Base-by-base conservation (phyloP, 208 protist genomes). In the Leishmania major region DNA sequence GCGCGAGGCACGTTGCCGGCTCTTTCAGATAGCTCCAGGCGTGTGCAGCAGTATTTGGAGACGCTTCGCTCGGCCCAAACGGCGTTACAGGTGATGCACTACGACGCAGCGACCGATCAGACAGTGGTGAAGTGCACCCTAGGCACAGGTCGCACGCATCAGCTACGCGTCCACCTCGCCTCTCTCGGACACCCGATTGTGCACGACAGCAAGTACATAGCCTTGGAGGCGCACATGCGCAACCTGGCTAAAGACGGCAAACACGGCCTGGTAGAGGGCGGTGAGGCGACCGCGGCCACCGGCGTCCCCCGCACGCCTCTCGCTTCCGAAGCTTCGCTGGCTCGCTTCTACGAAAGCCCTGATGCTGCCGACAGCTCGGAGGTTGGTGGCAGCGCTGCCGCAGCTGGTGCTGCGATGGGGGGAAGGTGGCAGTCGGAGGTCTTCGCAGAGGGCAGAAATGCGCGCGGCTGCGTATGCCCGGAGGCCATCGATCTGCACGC, bases 121-220 rank as follows among this genome's bases (percentile, higher is more conserved):
- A 92, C 90, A 69, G 84, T 98, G 43, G 81, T 98, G 49, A 84
- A 84, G 72, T 97, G 93, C 75, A 80, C 87, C 45, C 90, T 98
- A 17, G 80, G 97, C 17, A 98, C 96, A 4, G 97, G 97, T 40
- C 88, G 97, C 59, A 98, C 97, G 19, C 97, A 99, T 83, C 97
- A 99, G 81, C 91, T 99, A 40, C 89, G 97, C 37, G 93, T 98
- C n/a, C 97, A 99, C 81, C 84, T 98, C 13, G 85, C 91, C 53
- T 87, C 88, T 17, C 77, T 99, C 0, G 95, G 96, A 0, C 91
- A 97, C 77, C 96, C 97, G 1, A 98, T 99, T 57, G 83, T 92
- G 37, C 85, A 84, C 13, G 97, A 99, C 79, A 31, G 22, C 10
- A 93, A 96, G 79, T 99, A 99, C 86, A 79, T 80, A 0, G 80